A percentile compares a stretch with the other conserved stretches of the same genome.
Conservation (phyloP, 192 early-diverging fungal species). For the Linnemannia hyalina region DNA sequence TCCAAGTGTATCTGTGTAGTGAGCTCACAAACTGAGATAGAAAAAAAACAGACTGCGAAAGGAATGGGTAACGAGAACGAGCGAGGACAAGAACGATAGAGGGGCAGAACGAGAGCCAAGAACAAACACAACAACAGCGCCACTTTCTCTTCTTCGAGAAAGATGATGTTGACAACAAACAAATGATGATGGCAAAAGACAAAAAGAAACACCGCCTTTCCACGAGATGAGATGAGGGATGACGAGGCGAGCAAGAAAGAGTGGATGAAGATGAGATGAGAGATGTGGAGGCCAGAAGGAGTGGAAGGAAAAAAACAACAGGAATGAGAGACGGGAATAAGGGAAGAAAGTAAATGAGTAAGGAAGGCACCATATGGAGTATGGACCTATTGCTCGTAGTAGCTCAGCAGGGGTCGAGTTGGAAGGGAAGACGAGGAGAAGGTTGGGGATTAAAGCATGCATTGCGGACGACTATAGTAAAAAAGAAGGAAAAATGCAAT, state of each 20-base stretch:
- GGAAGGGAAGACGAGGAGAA: too few species aligned
- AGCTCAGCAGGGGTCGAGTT: too few species aligned
- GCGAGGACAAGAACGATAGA: background rate
- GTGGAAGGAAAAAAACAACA: background rate
- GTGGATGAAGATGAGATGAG: background rate
- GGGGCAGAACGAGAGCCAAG: background rate
- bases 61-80: background rate
- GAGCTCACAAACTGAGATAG: constrained; percentile 3
- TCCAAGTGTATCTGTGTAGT: background rate
- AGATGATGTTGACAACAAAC: background rate
- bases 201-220: background rate
- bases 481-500: background rate
- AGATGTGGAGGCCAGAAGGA: background rate
- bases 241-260: too few species aligned
- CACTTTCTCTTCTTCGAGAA: background rate
- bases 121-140: background rate
- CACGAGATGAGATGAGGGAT: background rate
- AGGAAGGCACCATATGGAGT: too few species aligned
- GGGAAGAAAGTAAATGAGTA: background rate
- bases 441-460: too few species aligned
- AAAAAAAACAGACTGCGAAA: background rate
- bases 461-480: background rate
- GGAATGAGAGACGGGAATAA: background rate
- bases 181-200: background rate
- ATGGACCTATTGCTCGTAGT: too few species aligned